Evolutionary conservation across 106 monocot species (phyloP), one percentile per base, ranked within the genome.

Genomic region (Apostasia ramifera): DNA sequence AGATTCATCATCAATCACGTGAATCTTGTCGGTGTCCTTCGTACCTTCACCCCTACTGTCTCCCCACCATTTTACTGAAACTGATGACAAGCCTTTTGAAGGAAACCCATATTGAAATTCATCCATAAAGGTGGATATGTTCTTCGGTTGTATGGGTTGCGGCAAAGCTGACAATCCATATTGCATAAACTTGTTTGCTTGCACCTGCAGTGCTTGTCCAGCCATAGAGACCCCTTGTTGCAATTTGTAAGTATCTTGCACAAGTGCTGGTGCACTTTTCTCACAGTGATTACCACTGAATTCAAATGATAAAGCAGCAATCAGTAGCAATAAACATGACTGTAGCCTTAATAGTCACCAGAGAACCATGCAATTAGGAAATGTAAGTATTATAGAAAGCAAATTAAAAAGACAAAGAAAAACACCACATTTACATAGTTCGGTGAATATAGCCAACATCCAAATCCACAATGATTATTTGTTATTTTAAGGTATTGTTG

Each of bases 31-130:
- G 1, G 53, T n/a, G 44, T 55, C 59, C 8, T 46, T 55, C n/a
- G 14, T 55, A 10, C 13, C 47, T 68, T 39, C 52, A 7, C 37
- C 50, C 10, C 48, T 66, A 75, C 46, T 52, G 53, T 57, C 76
- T 58, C 81, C 84, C 90, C 94, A 88, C 94, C 94, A 94, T 70
- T 77, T 83, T n/a, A 47, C 9, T 8, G 83, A 72, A 56, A 53
- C 44, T 54, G 55, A 72, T 49, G 90, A 79, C 67, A 94, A 73
- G 66, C 94, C 94, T 73, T 57, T 79, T 44, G 76, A 43, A 10
- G 94, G 94, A 67, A 94, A 94, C 14, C 94, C 94, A 54, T 67
- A 79, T 55, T 83, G 81, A 45, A 94, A 91, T 60, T 94, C 94
- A 53, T 90, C 90, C 70, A 87, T 73, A 60, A 75, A 88, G 44